phyloP scores from a whole-genome alignment of 176 grass and related monocot species.

The Lolium rigidum region DNA sequence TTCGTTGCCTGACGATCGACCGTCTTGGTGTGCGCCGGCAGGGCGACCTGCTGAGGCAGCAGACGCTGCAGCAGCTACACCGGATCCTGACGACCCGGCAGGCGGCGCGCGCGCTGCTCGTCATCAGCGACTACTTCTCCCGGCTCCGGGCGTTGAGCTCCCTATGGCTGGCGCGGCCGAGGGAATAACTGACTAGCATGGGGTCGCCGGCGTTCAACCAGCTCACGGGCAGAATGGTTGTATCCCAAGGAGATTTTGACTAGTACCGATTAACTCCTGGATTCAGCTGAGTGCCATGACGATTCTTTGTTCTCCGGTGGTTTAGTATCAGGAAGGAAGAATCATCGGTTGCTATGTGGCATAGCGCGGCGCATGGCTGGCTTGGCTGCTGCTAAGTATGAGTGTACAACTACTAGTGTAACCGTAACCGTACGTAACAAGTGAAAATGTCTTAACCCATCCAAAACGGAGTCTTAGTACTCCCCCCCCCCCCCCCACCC shows the following conservation, averaged over 20 bases:
- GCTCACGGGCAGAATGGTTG: background rate
- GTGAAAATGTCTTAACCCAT: no score
- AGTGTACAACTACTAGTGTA: no score
- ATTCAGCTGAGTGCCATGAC: background rate
- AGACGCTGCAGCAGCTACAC: constrained; percentile 90
- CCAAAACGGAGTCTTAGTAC: no score
- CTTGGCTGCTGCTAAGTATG: no score
- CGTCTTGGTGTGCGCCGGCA: background rate
- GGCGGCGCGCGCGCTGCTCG: constrained; percentile 81
- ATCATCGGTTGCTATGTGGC: no score
- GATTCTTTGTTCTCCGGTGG: background rate
- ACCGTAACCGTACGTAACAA: no score
- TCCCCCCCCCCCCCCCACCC: no score
- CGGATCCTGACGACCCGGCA: constrained; percentile 83
- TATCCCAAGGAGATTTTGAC: background rate
- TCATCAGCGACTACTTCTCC: constrained; percentile 90
- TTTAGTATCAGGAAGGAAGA: no score
- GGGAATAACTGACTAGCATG: constrained; percentile 34
- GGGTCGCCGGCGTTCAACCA: background rate
- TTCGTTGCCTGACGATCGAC: background rate
- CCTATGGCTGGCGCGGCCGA: constrained; percentile 76
- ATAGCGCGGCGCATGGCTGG: no score
- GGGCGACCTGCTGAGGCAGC: constrained; percentile 91
- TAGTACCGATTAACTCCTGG: background rate
- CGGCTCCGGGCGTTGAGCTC: constrained; percentile 86